These are phyloP conservation scores for Cardamine occulta DNA, from an alignment of 345 rosid species.

Conservation along the genomic window DNA sequence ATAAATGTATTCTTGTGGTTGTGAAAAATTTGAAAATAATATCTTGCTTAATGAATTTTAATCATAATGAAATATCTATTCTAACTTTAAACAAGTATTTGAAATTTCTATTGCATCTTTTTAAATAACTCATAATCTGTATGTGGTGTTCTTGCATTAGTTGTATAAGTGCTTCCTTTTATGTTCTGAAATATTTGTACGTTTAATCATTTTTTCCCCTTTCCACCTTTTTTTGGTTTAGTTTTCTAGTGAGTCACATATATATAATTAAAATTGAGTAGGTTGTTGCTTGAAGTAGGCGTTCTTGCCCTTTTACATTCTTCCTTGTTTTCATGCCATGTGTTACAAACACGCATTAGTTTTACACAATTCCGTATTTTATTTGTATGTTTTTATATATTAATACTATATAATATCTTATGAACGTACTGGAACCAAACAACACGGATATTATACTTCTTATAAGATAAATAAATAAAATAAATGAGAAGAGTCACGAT, in stretches of 20 bases:
- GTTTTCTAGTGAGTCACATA: conserved; percentile 2
- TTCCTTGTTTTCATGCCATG: conserved; percentile 37
- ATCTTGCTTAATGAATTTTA: conserved; percentile 1
- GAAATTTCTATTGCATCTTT: neutral
- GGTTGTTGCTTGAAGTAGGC: conserved; percentile 46
- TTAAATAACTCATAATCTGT: neutral
- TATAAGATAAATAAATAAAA: neutral
- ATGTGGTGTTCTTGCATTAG: neutral
- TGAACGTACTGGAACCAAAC: conserved; percentile 33
- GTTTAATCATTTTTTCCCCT: neutral
- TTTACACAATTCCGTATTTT: conserved; percentile 22
- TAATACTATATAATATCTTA: conserved; percentile 17
- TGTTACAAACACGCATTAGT: conserved; percentile 40
- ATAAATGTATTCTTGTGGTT: neutral
- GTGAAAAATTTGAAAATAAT: neutral
- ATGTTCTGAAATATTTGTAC: conserved; percentile 2
- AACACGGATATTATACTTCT: conserved; percentile 22
- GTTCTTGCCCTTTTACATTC: conserved; percentile 34
- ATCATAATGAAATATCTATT: neutral
- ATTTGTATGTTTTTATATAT: conserved; percentile 1
- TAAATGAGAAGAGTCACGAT: conserved; percentile 15
- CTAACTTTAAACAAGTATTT: neutral
- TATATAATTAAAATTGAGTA: conserved; percentile 33
- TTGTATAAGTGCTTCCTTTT: conserved; percentile 32
- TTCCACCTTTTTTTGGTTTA: neutral